A percentile compares a stretch with the other conserved stretches of the same genome.
phyloP scores from a whole-genome alignment of 2,329 filamentous ascomycete species.

The Neonectria sp. region DNA sequence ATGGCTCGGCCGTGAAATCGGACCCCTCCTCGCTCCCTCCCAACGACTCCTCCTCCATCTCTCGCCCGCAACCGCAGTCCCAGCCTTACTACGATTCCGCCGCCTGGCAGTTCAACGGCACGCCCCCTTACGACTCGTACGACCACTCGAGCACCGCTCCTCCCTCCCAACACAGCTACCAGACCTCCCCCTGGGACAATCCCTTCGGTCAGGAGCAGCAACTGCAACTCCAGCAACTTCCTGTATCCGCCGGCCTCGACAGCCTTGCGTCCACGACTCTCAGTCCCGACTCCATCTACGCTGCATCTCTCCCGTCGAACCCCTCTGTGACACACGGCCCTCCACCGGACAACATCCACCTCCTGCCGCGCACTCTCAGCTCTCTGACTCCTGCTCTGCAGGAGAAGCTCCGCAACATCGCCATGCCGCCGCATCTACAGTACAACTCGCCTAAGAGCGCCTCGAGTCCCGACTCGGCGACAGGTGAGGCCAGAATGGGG shows the following conservation, averaged over 20 bases:
- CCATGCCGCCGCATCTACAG: constrained; percentile 75
- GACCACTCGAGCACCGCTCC: constrained; percentile 56
- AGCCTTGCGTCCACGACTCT: constrained; percentile 52
- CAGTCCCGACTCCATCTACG: constrained; percentile 55
- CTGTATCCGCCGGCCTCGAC: constrained; percentile 52
- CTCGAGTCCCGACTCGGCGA: constrained; percentile 70
- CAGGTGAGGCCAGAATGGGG: constrained; percentile 62
- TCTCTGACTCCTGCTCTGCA: constrained; percentile 71
- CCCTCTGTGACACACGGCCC: constrained; percentile 46
- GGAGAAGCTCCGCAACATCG: constrained; percentile 74
- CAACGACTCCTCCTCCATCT: constrained; percentile 54
- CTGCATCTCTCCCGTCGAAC: constrained; percentile 47
- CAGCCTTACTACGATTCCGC: constrained; percentile 54
- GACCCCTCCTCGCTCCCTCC: constrained; percentile 49
- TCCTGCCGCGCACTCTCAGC: constrained; percentile 47
- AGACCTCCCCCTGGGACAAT: constrained; percentile 54
- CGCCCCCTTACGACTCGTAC: constrained; percentile 64
- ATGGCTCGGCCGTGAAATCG: constrained; percentile 51
- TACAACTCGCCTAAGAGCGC: constrained; percentile 73
- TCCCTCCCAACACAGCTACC: constrained; percentile 51
- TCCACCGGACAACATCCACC: constrained; percentile 49
- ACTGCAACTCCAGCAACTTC: constrained; percentile 52
- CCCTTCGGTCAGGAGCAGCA: constrained; percentile 49
- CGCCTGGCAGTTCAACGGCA: constrained; percentile 65
- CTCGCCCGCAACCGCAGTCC: constrained; percentile 43